Evolutionary conservation across 306 rosid species (phyloP), one percentile per base, ranked within the genome.

Genomic region (Cajanus cajan): DNA sequence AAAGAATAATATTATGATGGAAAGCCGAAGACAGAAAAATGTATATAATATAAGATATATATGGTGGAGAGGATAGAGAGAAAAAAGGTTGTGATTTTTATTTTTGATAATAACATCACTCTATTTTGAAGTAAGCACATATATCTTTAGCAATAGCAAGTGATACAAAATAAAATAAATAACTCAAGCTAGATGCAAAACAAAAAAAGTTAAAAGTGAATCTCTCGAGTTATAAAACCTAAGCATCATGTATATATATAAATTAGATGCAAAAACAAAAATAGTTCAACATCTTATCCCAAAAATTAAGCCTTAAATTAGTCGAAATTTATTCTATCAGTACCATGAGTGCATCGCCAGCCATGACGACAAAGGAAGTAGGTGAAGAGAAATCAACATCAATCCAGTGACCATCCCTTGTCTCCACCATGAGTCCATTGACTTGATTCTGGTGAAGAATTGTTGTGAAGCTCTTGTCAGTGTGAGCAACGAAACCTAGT

Each of bases 391-490:
- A 84, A 67, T 93, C 90, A 25, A 91, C 91, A 50, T 34, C 58
- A 65, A 91, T 81, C 98, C 97, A 91, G 15, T 71, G 43, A 3
- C 92, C 97, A 68, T 87, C 73, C 80, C 43, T 89, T 4, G 90
- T 86, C 82, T 93, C 86, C 9, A 93, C 85, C 83, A 86, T 83
- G 69, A 93, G 85, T 37, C 88, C 98, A 54, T 90, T 86, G 33
- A 86, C 78, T 12, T 88, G 88, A 47, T 91, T 87, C 74, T 93
- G 98, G 44, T 88, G 83, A 80, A 93, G 90, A 62, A 91, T 79
- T 69, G 98, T 89, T 24, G 93, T 91, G 90, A 91, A 93, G 85
- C 94, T 93, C 83, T 91, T 93, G 78, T 93, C 98, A 2, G 94
- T 93, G 74, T 93, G 98, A 62, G 88, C 16, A 2, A 88, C 87